A percentile compares a stretch with the other conserved stretches of the same genome.
Conservation (phyloP, 805 yeast species). For the Maudiozyma turicensis region DNA sequence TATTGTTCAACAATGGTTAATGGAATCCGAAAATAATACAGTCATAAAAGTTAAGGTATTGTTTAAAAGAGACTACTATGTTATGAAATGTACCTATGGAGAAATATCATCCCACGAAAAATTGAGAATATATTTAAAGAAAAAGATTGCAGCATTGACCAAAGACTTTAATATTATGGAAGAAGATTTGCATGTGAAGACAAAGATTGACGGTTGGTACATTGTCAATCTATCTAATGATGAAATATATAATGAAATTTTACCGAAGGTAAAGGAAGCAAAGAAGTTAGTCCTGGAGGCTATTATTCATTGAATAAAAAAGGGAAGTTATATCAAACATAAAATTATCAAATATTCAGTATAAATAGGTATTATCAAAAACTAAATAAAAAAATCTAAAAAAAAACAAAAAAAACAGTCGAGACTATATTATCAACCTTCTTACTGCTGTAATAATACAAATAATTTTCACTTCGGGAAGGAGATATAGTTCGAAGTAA, state of each 20-base stretch:
- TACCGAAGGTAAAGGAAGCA: constrained; percentile 5
- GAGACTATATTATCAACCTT: too few relatives aligned
- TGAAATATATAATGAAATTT: constrained; percentile 8
- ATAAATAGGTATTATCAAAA: not conserved
- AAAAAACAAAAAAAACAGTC: too few relatives aligned
- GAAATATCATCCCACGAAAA: constrained; percentile 10
- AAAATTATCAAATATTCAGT: not conserved
- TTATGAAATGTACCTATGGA: constrained; percentile 8
- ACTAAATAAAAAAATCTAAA: too few relatives aligned
- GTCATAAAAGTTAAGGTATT: constrained; percentile 15
- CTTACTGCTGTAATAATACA: too few relatives aligned
- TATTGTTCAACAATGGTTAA: constrained; percentile 7
- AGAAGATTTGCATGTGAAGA: constrained; percentile 3
- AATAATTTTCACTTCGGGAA: too few relatives aligned
- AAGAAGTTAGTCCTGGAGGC: constrained; percentile 9
- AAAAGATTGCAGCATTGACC: not conserved
- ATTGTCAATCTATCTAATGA: constrained; percentile 11
- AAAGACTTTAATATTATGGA: not conserved
- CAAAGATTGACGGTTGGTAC: constrained; percentile 15
- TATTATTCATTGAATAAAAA: not conserved
- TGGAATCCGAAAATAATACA: not conserved
- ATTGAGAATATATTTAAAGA: constrained; percentile 3
- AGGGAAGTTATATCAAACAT: not conserved
- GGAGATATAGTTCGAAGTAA: too few relatives aligned
- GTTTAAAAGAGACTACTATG: constrained; percentile 16